Base-by-base conservation (phyloP, 2,329 filamentous ascomycete genomes). In the Ilyonectria destructans region DNA sequence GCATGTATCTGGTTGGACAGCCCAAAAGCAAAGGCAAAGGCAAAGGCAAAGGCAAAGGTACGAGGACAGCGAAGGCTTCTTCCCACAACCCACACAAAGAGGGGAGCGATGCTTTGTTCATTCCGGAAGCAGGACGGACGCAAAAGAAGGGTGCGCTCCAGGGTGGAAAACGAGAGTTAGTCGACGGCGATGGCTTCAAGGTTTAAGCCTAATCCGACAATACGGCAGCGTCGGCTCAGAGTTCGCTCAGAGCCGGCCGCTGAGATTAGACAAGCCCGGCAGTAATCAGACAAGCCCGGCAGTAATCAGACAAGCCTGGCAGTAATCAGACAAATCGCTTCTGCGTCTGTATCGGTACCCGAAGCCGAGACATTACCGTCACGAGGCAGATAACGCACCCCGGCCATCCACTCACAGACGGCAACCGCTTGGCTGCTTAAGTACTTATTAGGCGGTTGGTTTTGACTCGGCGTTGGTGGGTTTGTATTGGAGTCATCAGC, bases 361-460 rank as follows among this genome's bases (percentile, higher is more conserved):
- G 51, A 54, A 35, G 31, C 51, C 51, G 51, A 54, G 51, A 26
- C 54, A 26, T 57, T 10, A 12, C 17, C 35, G 35, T 57, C 54
- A 57, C 54, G 35, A 57, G 54, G 35, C 35, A 57, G 54, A 57
- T 57, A 57, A 57, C 54, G 54, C 51, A 54, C 29, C 29, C 49
- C 49, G 26, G 17, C 26, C 48, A 29, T 31, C 48, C 48, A 51
- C 23, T 51, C 48, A 51, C 48, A 51, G 48, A 17, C 49, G 29
- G 17, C 49, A 19, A 19, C 49, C 29, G 29, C 29, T 52, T 33
- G 29, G 17, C 17, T 19, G 17, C 48, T 33, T 52, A n/a, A n/a
- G n/a, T n/a, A n/a, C n/a, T 23, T 23, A 23, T 33, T 52, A 5
- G 29, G 31, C 9, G n/a, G 51, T 54, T 35, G 31, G 51, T 29